A percentile compares a stretch with the other conserved stretches of the same genome.
Conservation (phyloP, 495 filamentous ascomycete genomes). For the Hypoxylon lienhwacheense region DNA sequence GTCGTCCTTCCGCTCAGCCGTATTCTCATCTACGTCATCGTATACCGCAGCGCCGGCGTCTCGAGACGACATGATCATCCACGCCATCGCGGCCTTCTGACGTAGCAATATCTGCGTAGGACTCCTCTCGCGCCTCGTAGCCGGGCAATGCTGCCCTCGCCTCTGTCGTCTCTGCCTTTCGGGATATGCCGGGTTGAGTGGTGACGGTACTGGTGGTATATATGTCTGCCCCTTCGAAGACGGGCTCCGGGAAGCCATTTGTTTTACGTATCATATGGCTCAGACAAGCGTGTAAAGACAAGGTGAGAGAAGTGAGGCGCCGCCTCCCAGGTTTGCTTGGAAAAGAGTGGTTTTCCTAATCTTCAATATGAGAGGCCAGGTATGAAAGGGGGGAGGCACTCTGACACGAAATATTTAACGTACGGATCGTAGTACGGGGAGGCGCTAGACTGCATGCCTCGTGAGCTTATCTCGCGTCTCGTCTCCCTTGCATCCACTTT, state of each 20-base stretch:
- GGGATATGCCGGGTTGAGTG: slow-evolving; percentile 20
- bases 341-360: too few relatives aligned
- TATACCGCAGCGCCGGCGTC: background rate
- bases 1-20: background rate
- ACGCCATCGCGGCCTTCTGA: slow-evolving; percentile 39
- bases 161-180: slow-evolving; percentile 11
- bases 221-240: slow-evolving; percentile 12
- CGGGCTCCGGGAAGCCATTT: slow-evolving; percentile 14
- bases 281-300: background rate
- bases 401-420: background rate
- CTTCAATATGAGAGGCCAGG: too few relatives aligned
- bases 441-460: slow-evolving; percentile 14
- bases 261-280: slow-evolving; percentile 2
- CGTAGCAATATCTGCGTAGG: slow-evolving; percentile 40
- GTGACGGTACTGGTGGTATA: slow-evolving; percentile 17
- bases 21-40: background rate
- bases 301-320: background rate
- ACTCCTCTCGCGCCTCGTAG: slow-evolving; percentile 21
- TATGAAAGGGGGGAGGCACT: too few relatives aligned
- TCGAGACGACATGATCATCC: slow-evolving; percentile 23
- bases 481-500: slow-evolving; percentile 16
- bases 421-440: background rate
- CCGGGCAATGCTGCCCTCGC: slow-evolving; percentile 1
- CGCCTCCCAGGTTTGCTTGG: background rate
- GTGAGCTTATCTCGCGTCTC: slow-evolving; percentile 12